Base-by-base conservation (phyloP, 148 eudicot species). In the Fallopia convolvulus region DNA sequence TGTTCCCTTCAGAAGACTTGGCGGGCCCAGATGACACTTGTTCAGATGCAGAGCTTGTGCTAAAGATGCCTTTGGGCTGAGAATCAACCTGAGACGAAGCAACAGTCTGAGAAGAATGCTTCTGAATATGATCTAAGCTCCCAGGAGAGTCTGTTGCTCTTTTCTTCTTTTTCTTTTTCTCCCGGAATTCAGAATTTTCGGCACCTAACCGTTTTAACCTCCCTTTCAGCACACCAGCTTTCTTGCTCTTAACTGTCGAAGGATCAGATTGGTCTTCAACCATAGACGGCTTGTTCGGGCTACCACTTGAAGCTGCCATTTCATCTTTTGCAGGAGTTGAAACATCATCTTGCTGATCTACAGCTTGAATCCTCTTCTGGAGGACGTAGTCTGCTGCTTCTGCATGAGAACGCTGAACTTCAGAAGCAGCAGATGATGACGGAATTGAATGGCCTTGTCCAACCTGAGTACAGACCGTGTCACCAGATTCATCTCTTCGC, bases 401-500 rank as follows among this genome's bases (percentile, higher is more conserved):
- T 18, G 81, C 60, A 68, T 82, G 80, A 68, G 75, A 66, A 15
- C 85, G 72, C n/a, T 78, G 79, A 49, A 85, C 89, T 23, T 77
- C 83, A 76, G 48, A 44, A 44, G 47, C 10, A 76, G 85, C 82
- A 50, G 86, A 81, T 58, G 72, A 36, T 8, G 75, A 40, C 33
- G 84, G 74, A 79, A 68, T 83, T 33, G 72, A 39, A 61, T 77
- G 84, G 33, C 80, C 85, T 68, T 36, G 77, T 50, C 75, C 53
- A 7, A 52, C 72, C 77, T 85, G 79, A 52, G 74, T 61, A 10
- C 75, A 68, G 58, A 81, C 85, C 61, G 50, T 33, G 52, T 80
- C 85, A 50, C 47, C 30, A 33, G 79, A 76, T 77, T 89, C 93
- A 75, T 90, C 98, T 78, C 98, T 85, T 75, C 88, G 85, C 79